Evolutionary conservation across 805 yeast species (phyloP), one percentile per base, ranked within the genome.

Genomic region (Schwanniomyces sp.): DNA sequence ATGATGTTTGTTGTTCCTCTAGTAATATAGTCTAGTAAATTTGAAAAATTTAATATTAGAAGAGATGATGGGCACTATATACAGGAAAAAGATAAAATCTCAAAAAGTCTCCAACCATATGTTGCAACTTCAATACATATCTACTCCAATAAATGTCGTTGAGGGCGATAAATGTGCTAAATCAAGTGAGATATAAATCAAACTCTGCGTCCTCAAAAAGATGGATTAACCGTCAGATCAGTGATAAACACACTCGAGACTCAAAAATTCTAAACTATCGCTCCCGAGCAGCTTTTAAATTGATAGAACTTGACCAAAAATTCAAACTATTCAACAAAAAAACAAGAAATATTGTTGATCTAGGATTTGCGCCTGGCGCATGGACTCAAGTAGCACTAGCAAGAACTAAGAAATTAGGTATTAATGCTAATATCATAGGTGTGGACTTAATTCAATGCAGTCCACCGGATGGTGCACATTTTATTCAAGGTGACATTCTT

Each of bases 341-440:
- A 2, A 74, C 81, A 0, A 75, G 69, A 53, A 79, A 82, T 38
- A 86, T 94, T 0, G 81, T 94, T 4, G 99, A 94, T 69, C 69
- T 94, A 40, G 96, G 97, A 0, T 91, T 83, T 63, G 96, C 96
- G 0, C 97, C 97, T 0, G 97, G 97, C 0, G 91, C 96, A 3
- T 90, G 97, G 97, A 81, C 92, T 7, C 96, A 90, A 61, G 91
- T 89, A 1, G 91, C 92, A 0, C 67, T 78, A 7, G 80, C 79
- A 45, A 63, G 78, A 46, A 45, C 54, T 38, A 44, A 40, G 2
- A 39, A 75, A 82, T 1, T 58, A 64, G 16, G 75, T 9, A 34
- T 41, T 1, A 60, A 68, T 1, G 85, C 90, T 0, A 69, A 75
- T 17, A 81, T 90, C 3, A 61, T 90, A 10, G 97, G 97, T 5